Base-by-base conservation (phyloP, 2,329 filamentous ascomycete species). In the Xylariales sp. region DNA sequence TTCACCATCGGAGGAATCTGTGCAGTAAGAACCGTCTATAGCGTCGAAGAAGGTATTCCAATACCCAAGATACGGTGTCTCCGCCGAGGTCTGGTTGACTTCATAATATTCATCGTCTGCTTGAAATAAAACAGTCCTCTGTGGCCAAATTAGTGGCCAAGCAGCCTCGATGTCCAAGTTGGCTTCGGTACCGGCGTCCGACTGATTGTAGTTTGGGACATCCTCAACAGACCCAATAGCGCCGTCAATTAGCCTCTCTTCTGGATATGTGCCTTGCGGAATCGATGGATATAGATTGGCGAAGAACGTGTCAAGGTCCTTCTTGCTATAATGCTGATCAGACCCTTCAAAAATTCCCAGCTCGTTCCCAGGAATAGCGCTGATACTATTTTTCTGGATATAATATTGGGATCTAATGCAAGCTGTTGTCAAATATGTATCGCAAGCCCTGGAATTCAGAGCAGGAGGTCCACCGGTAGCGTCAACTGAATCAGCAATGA, bases 91-190 rank as follows among this genome's bases (percentile, higher is more conserved):
- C 31, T 35, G 21, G 16, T 20, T 40, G 5, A 37, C 41, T 28
- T 62, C 57, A 34, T 66, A 64, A 10, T 61, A 36, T 15, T 56
- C 47, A 55, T 68, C 68, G 40, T 70, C 68, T 2, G 61, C 62
- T 51, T 65, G 60, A 46, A 56, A 66, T 7, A 65, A 46, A 5
- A 56, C 58, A 5, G 54, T 55, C 20, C 53, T 61, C 39, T 64
- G 61, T 14, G 63, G 63, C 34, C 58, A 63, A 40, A 65, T 59
- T 42, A 66, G 58, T 1, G 70, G 66, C 43, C 65, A 66, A 18
- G 58, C 54, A 1, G 66, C 53, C 42, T 67, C 50, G 44, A 73
- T 69, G 52, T 74, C 71, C 3, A 62, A 52, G 25, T 45, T 40
- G 0, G 51, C 51, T 32, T 56, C 53, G n/a, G 49, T 40, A 4